Conservation (phyloP, 1,139 yeast genomes). For the Candida tetrigidarum region DNA sequence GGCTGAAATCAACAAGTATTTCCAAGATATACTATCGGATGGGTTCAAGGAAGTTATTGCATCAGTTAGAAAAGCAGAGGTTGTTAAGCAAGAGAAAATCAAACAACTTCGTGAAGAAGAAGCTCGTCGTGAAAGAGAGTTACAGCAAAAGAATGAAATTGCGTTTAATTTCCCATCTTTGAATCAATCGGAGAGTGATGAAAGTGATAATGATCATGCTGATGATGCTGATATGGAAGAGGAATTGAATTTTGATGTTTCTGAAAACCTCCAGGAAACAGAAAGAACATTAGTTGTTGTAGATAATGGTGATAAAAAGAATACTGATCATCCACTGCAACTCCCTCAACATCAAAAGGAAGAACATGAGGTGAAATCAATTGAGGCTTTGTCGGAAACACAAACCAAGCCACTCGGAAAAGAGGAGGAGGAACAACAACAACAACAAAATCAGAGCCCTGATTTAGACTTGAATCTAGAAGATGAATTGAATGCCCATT, state of each 20-base stretch:
- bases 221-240: conserved; percentile 17
- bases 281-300: conserved; percentile 1
- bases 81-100: conserved; percentile 26
- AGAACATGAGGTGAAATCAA: not conserved
- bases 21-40: conserved; percentile 30
- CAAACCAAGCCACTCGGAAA: not conserved
- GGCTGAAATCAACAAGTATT: conserved; percentile 27
- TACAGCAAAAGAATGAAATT: conserved; percentile 25
- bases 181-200: conserved; percentile 11
- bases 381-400: not conserved
- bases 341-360: not conserved
- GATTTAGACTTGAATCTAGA: conserved; percentile 11
- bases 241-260: conserved; percentile 19
- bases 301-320: not conserved
- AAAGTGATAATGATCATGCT: conserved; percentile 18
- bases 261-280: conserved; percentile 3
- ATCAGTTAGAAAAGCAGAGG: conserved; percentile 41
- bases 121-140: conserved; percentile 24
- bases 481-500: conserved; percentile 18
- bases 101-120: conserved; percentile 26
- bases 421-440: not conserved
- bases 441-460: not conserved
- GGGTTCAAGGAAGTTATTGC: conserved; percentile 41
- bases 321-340: not conserved
- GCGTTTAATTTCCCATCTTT: conserved; percentile 34